Evolutionary conservation across 1,139 yeast genomes (phyloP).

Genomic region (Blastobotrys serpentis): DNA sequence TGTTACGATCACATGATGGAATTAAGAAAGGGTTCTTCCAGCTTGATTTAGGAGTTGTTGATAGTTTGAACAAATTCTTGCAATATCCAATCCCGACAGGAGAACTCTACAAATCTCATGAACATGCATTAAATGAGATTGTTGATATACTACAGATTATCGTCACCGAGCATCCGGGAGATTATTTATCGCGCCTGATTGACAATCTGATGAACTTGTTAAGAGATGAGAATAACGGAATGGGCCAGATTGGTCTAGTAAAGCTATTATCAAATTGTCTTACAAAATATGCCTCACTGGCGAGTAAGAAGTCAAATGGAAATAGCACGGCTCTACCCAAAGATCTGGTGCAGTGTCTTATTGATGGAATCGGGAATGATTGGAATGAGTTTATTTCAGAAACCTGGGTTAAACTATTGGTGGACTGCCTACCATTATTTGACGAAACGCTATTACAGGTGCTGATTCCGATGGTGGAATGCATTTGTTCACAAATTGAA

Average conservation of each 20-base stretch:
- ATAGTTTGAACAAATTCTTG: conserved; percentile 19
- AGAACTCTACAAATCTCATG: not conserved
- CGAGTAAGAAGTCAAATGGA: not conserved
- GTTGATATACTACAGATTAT: conserved; percentile 8
- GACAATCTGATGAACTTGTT: conserved; percentile 11
- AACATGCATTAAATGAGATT: conserved; percentile 1
- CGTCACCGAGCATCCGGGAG: conserved; percentile 5
- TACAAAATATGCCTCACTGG: not conserved
- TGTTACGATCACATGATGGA: conserved; percentile 47
- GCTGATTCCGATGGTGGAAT: conserved; percentile 49
- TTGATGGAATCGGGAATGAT: conserved; percentile 38
- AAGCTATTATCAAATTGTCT: conserved; percentile 15
- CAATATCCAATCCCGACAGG: conserved; percentile 6
- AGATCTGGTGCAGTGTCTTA: conserved; percentile 36
- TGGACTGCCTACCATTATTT: conserved; percentile 48
- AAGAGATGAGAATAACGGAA: conserved; percentile 13
- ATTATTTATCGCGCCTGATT: conserved; percentile 1
- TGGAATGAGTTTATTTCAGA: conserved; percentile 45
- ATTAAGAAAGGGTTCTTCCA: conserved; percentile 29
- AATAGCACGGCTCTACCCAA: conserved; percentile 7
- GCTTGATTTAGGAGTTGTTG: conserved; percentile 16
- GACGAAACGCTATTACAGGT: conserved; percentile 54
- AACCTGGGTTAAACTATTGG: conserved; percentile 49
- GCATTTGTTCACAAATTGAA: conserved; percentile 50
- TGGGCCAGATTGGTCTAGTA: conserved; percentile 16